Base-by-base conservation (phyloP, 225 moss, liverwort and hornwort species). In the Lunularia cruciata region DNA sequence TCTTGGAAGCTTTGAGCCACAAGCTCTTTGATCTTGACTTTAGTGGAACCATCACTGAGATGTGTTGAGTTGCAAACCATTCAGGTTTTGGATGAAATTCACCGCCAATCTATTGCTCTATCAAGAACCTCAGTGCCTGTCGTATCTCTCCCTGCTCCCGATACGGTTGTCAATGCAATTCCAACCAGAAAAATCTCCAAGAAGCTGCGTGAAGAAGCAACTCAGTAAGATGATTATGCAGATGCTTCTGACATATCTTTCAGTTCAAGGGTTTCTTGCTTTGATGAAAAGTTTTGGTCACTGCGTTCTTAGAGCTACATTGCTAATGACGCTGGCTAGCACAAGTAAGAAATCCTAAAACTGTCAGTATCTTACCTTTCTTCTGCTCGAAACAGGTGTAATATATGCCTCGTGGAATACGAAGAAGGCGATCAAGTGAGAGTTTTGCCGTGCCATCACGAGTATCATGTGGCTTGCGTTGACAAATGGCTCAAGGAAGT, bases 21-120 rank as follows among this genome's bases (percentile, higher is more conserved):
- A 12, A 47, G 31, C n/a, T n/a, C 15, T 5, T 43, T 39, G 37
- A 1, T 8, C 18, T 46, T 10, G 9, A 2, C 1, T 47, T 7
- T 67, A 10, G 26, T 32, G 2, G n/a, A 47, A 27, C 47, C 2
- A 33, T 33, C 55, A 38, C 61, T 28, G 49, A 70, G 13, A 42
- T 46, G 3, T 59, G 23, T 57, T 63, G 35, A 19, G 8, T 38
- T 46, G 3, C 6, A 18, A 48, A 27, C n/a, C 13, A 7, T 61
- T 75, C 80, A 94, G 93, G 94, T 95, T 13, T 78, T 95, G 39
- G 94, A 95, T 61, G 94, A 95, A 75, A 95, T 95, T 30, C 94
- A 95, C 39, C 83, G 91, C 73, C 94, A 95, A 53, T 95, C 94
- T 18, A 80, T 91, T 60, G 89, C 94, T 18, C 75, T 94, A 15